A percentile compares a stretch with the other conserved stretches of the same genome.
Evolutionary conservation across 768 basidiomycete genomes (phyloP).

Genomic region (Leccinum sublutescens): DNA sequence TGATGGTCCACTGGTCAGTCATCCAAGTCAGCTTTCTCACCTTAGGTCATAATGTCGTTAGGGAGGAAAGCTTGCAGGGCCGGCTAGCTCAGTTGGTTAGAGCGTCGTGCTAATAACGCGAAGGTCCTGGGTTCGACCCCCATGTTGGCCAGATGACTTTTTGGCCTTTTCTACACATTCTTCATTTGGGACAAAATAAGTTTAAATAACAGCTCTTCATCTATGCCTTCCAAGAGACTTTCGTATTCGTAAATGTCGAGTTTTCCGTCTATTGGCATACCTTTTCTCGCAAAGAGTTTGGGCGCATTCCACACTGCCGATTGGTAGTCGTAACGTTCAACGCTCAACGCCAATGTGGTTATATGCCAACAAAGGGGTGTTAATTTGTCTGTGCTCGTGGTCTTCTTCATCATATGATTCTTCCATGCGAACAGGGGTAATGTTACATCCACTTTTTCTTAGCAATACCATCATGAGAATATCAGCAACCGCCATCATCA

Average conservation of each 20-base stretch:
- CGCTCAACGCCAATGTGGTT: too few species aligned
- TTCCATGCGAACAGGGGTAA: background rate
- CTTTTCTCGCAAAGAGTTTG: background rate
- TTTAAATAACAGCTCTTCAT: background rate
- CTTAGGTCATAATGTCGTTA: background rate
- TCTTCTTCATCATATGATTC: background rate
- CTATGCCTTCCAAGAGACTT: background rate
- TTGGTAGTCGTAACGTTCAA: too few species aligned
- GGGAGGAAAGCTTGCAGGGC: background rate
- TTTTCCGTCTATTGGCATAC: background rate
- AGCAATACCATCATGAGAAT: background rate
- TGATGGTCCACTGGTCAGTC: too few species aligned
- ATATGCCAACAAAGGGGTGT: too few species aligned
- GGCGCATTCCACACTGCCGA: too few species aligned
- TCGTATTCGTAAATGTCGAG: background rate
- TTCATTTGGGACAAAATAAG: background rate
- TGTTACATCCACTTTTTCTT: background rate
- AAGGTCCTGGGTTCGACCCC: constrained; percentile 77
- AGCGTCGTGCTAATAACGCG: constrained; percentile 37
- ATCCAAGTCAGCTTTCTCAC: background rate
- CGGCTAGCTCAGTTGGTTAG: constrained; percentile 36
- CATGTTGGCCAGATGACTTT: constrained; percentile 52
- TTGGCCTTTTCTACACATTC: background rate
- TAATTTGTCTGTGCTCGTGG: too few species aligned
- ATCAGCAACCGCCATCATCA: background rate